These are phyloP conservation scores for Byssochlamys sp. DNA, from an alignment of 2,329 filamentous ascomycete genomes.

Conservation along the genomic window DNA sequence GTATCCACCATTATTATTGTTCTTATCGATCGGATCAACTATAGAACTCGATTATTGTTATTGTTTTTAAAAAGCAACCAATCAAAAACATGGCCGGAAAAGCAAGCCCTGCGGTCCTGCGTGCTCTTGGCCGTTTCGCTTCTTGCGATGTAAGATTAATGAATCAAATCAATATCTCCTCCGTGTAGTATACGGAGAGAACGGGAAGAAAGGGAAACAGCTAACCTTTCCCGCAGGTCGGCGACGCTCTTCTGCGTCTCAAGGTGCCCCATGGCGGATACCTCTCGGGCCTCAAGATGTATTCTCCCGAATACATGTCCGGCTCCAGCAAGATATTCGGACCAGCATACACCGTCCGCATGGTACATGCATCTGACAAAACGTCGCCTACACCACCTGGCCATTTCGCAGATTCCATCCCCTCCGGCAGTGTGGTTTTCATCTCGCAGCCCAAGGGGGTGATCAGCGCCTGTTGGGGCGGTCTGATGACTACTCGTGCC, in stretches of 20 bases:
- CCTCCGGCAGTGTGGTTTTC: slow-evolving; percentile 26
- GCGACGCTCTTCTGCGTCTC: slow-evolving; percentile 27
- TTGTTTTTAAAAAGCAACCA: background rate
- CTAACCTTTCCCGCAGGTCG: slow-evolving; percentile 15
- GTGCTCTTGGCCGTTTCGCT: background rate
- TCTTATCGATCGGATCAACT: too few species aligned
- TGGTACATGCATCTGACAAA: slow-evolving; percentile 25
- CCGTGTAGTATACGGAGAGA: too few species aligned
- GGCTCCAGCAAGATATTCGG: slow-evolving; percentile 18
- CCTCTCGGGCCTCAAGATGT: slow-evolving; percentile 25
- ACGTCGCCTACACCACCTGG: slow-evolving; percentile 17
- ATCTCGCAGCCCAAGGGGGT: slow-evolving; percentile 26
- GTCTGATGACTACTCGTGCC: slow-evolving; percentile 30
- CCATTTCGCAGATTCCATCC: slow-evolving; percentile 30
- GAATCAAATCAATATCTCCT: background rate
- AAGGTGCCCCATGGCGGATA: slow-evolving; percentile 25
- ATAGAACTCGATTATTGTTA: too few species aligned
- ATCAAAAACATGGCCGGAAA: background rate
- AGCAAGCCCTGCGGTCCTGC: background rate
- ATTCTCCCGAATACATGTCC: slow-evolving; percentile 12
- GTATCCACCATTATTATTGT: background rate
- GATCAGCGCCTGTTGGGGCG: slow-evolving; percentile 30
- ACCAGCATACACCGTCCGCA: slow-evolving; percentile 21
- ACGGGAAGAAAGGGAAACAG: background rate
- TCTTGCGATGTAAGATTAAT: background rate